Evolutionary conservation across 805 yeast genomes (phyloP).

Genomic region (Yarrowia keelungensis): DNA sequence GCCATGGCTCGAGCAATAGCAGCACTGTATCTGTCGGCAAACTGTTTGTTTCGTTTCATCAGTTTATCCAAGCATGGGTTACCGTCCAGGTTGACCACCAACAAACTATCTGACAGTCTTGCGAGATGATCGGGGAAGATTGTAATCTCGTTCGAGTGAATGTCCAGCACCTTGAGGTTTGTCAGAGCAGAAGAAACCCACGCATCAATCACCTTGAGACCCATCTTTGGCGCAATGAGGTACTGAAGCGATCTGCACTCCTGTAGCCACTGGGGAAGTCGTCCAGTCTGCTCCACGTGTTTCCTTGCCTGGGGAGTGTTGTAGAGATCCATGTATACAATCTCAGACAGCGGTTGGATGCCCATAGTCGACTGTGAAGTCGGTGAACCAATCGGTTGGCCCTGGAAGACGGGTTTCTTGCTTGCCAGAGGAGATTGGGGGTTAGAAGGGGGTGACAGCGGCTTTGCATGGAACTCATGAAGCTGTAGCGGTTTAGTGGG

Average conservation of each 20-base stretch:
- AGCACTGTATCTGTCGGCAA: conserved; percentile 6
- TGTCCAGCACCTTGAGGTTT: conserved; percentile 23
- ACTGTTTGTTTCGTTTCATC: conserved; percentile 10
- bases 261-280: conserved; percentile 13
- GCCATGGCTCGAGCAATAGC: conserved; percentile 6
- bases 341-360: conserved; percentile 8
- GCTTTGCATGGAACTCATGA: too few species aligned
- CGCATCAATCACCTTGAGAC: conserved; percentile 12
- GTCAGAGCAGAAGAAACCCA: neutral
- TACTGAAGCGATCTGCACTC: conserved; percentile 16
- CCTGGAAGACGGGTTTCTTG: neutral
- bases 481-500: too few species aligned
- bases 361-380: conserved; percentile 1
- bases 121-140: conserved; percentile 19
- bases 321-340: conserved; percentile 10
- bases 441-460: neutral
- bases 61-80: conserved; percentile 18
- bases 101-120: conserved; percentile 1
- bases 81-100: conserved; percentile 16
- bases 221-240: conserved; percentile 8
- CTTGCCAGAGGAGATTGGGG: neutral
- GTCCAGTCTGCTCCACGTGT: conserved; percentile 8
- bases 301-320: conserved; percentile 1
- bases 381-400: neutral
- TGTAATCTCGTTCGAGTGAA: conserved; percentile 8